Base-by-base conservation (phyloP, 1,284 basidiomycete species). In the Cryptococcus maquisensis region DNA sequence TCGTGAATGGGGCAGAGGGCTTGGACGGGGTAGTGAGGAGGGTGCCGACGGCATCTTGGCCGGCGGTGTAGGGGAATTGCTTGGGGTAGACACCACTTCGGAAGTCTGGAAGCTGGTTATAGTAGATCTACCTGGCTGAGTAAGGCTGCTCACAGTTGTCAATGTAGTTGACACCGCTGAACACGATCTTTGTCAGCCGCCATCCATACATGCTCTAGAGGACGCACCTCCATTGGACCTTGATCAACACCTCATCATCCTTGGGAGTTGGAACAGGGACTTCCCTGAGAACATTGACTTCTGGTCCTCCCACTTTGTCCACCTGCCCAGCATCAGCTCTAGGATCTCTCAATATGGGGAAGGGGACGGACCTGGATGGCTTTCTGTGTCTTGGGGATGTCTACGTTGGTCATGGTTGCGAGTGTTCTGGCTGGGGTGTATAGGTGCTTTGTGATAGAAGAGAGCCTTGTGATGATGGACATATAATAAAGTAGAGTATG, bases 11-110 rank as follows among this genome's bases (percentile, higher is more conserved):
- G 4, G 52, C n/a, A 1, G 57, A 42, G 13, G 60, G 55, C 10
- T 62, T 61, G 47, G 80, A 82, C 6, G 90, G 90, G 26, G 94
- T 77, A 8, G 81, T 79, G 47, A 88, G 81, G 49, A 97, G 81
- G 4, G 79, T 83, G 3, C 94, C 94, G 1, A 88, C 81, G 0
- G 81, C 81, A 72, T 97, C 94, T 61, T 84, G 83, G 8, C 94
- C 94, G 37, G 91, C 77, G 12, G 82, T 80, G 58, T 84, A 83
- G 4, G 94, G 94, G 57, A 88, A 84, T 4, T 79, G 55, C 8
- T 76, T 67, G 42, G 75, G 75, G 69, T 82, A 83, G 23, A 82
- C 67, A 2, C 81, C 81, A 2, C 62, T 60, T 41, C 72, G 65
- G 66, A 69, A 69, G 60, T 65, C 78, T 58, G 65, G 56, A 20